A percentile compares a stretch with the other conserved stretches of the same genome.
Evolutionary conservation across 1,139 yeast species (phyloP).

Genomic region (Saccharomycopsis hybrid): DNA sequence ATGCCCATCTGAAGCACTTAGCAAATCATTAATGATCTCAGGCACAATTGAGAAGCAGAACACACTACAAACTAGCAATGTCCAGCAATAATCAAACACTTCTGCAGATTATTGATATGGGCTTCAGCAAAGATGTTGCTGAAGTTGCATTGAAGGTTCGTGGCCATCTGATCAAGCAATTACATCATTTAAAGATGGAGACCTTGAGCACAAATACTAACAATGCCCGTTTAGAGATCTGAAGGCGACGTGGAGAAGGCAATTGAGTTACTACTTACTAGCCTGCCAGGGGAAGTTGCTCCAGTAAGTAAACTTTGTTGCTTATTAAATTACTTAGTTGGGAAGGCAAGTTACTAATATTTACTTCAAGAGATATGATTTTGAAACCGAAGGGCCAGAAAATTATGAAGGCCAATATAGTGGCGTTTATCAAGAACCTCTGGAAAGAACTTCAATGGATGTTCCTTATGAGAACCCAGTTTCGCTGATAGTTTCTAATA

Average conservation of each 20-base stretch:
- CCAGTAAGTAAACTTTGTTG: background rate
- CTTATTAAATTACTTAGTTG: no score
- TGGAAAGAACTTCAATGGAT: no score
- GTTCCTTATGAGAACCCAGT: no score
- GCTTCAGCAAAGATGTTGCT: conserved; percentile 4
- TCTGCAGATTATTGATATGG: conserved; percentile 9
- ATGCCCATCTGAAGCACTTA: no score
- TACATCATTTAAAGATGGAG: background rate
- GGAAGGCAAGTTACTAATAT: no score
- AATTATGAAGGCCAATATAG: no score
- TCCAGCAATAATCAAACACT: background rate
- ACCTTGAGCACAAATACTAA: background rate
- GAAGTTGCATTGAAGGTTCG: conserved; percentile 6
- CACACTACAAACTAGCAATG: background rate
- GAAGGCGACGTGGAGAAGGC: conserved; percentile 8
- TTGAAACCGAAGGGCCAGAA: no score
- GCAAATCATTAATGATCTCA: no score
- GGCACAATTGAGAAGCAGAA: no score
- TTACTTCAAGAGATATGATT: no score
- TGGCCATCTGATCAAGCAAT: background rate
- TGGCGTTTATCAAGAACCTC: no score
- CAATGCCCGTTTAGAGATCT: background rate
- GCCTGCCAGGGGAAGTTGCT: background rate
- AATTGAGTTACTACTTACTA: conserved; percentile 1
- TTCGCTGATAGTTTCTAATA: no score